Evolutionary conservation across 495 filamentous ascomycete species (phyloP).

Genomic region (Daldinia grandis): DNA sequence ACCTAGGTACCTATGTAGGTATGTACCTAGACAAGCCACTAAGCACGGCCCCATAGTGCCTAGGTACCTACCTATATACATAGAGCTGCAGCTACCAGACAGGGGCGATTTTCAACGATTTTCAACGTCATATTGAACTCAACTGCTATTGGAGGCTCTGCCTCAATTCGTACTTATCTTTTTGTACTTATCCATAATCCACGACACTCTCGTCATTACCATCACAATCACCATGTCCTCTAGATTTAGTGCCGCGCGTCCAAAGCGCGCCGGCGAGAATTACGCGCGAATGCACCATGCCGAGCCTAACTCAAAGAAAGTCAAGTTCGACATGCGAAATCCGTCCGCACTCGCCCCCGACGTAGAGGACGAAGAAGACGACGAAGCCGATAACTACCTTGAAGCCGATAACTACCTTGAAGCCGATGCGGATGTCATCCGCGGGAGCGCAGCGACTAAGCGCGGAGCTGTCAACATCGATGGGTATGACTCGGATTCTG

Average conservation of each 20-base stretch:
- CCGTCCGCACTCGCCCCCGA: conserved; percentile 85
- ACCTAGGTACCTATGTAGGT: not conserved
- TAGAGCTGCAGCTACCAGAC: conserved; percentile 33
- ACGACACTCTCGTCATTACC: not conserved
- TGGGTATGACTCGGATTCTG: conserved; percentile 94
- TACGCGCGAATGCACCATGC: conserved; percentile 77
- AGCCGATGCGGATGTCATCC: conserved; percentile 87
- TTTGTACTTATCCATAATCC: not conserved
- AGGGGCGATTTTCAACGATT: conserved; percentile 39
- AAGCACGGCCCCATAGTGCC: not conserved
- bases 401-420: conserved; percentile 66
- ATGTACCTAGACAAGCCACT: not conserved
- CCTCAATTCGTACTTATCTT: not conserved
- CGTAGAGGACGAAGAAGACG: conserved; percentile 72
- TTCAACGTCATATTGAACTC: conserved; percentile 35
- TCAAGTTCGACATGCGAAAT: conserved; percentile 94
- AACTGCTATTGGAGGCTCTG: conserved; percentile 12
- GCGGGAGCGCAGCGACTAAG: conserved; percentile 79
- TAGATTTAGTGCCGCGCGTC: conserved; percentile 70
- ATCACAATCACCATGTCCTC: conserved; percentile 62
- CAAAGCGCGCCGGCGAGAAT: conserved; percentile 82
- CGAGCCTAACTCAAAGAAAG: conserved; percentile 74
- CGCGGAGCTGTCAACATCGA: conserved; percentile 94
- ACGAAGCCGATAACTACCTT: too few relatives aligned
- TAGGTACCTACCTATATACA: not conserved